Base-by-base conservation (phyloP, 805 yeast species). In the Priceomyces medius region DNA sequence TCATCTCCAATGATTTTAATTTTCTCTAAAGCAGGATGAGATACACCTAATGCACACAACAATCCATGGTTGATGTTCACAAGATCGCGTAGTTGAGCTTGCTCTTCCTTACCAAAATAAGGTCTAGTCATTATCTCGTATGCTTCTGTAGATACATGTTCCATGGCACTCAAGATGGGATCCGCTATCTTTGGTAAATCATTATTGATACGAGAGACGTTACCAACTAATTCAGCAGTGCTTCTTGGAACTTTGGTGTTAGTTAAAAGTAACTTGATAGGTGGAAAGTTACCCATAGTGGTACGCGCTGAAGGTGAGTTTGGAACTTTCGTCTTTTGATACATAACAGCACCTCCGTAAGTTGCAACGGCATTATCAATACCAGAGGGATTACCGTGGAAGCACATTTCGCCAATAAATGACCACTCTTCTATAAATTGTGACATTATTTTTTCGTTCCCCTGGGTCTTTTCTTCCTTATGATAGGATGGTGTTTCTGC, bases 351-450 rank as follows among this genome's bases (percentile, higher is more conserved):
- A 35, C 97, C 97, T 17, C 99, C 99, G 51, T 82, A 83, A 0
- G 97, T 85, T 2, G 98, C 95, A 37, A 91, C 97, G 0, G 97
- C 89, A 57, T 93, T 93, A 61, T 93, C 99, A 40, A 93, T 88
- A 9, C 99, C 99, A 14, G 95, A 83, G 7, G 99, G 99, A 53
- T 86, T 89, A 1, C 98, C 98, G 58, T 91, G 98, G 51, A 90
- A 86, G 58, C 97, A 88, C 58, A 84, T 85, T 61, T 93, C 99
- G 28, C 97, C 98, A 69, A 91, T 73, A 49, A 85, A 85, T 1
- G 98, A 82, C 96, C 96, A 90, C 5, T 72, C 64, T 49, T 91
- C 91, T 45, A 93, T 81, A 47, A 81, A 76, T n/a, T 69, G 63
- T 19, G 81, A 71, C 40, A 76, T 82, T 3, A 57, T 61, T 31